Base-by-base conservation (phyloP, 805 yeast genomes). In the Schwanniomyces vanrijiae region DNA sequence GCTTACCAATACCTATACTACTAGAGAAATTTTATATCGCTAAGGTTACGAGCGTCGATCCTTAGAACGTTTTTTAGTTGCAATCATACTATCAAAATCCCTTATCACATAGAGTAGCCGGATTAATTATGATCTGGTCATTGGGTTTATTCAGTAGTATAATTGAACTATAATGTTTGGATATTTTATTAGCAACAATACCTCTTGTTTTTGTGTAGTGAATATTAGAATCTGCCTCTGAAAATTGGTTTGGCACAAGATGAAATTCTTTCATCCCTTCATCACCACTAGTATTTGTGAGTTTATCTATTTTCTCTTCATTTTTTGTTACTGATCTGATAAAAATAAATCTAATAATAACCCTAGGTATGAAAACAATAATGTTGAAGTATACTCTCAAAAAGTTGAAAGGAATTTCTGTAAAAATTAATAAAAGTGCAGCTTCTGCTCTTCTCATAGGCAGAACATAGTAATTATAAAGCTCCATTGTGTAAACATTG, bases 191-290 rank as follows among this genome's bases (percentile, higher is more conserved):
- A 67, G 51, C 28, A 11, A 26, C 10, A 26, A 26, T 20, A 14
- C 59, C 55, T 26, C 52, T 61, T 10, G 78, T 69, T 42, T 65
- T 65, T 24, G 66, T 50, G 50, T 66, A 62, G 45, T 75, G 77
- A 37, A 65, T 49, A 35, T 46, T 55, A 45, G 58, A 46, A 40
- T 52, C 13, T n/a, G 16, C 18, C 5, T 26, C 33, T 16, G 7
- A 10, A 13, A 35, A 14, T n/a, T 33, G 18, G 16, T 26, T 31
- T 5, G 44, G 25, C 4, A 29, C 43, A 14, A 51, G 42, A 29
- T 49, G 53, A 29, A 55, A 54, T 37, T 52, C 46, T 33, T 55
- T 50, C 47, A 52, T 50, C 1, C 51, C 54, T 5, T 38, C 25
- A 20, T 40, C 45, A 20, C 2, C 10, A 19, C 7, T 16, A 7